Evolutionary conservation across 768 basidiomycete species (phyloP).

Genomic region (Pleurotus pulmonarius): DNA sequence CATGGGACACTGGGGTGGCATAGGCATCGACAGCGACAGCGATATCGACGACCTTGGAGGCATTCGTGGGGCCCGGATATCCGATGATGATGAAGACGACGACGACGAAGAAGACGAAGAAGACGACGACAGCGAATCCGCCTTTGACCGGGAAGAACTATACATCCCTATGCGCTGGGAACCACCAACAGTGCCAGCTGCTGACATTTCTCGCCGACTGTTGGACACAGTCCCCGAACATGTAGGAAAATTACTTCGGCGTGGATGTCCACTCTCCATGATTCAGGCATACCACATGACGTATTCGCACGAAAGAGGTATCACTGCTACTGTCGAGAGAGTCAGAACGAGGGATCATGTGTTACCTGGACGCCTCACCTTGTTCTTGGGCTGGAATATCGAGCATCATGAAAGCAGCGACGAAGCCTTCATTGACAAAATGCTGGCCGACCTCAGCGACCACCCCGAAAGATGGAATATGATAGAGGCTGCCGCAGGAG

Average conservation of each 20-base stretch:
- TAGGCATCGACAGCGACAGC: slow-evolving; percentile 19
- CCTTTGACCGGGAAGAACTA: slow-evolving; percentile 19
- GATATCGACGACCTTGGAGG: slow-evolving; percentile 26
- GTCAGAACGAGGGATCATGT: slow-evolving; percentile 5
- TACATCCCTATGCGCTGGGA: slow-evolving; percentile 54
- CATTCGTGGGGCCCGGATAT: too few species aligned
- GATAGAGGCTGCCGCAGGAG: slow-evolving; percentile 14
- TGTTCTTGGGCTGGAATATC: slow-evolving; percentile 73
- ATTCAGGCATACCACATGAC: slow-evolving; percentile 49
- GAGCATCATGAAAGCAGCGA: slow-evolving; percentile 40
- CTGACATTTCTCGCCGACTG: not conserved
- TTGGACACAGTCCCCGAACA: not conserved
- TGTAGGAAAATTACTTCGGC: slow-evolving; percentile 11
- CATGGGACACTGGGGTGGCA: slow-evolving; percentile 3
- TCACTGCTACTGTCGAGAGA: slow-evolving; percentile 35
- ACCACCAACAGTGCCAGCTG: slow-evolving; percentile 33
- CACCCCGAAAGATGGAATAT: slow-evolving; percentile 30
- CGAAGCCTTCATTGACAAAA: slow-evolving; percentile 35
- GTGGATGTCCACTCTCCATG: slow-evolving; percentile 49
- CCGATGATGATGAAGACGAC: slow-evolving; percentile 30
- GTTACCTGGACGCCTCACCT: slow-evolving; percentile 21
- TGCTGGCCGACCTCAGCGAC: slow-evolving; percentile 31
- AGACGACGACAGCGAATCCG: slow-evolving; percentile 17
- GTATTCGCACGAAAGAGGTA: slow-evolving; percentile 52
- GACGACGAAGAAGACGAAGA: slow-evolving; percentile 17